phyloP scores from a whole-genome alignment of 2,329 filamentous ascomycete species.

The Aspergillus spinulosporus region DNA sequence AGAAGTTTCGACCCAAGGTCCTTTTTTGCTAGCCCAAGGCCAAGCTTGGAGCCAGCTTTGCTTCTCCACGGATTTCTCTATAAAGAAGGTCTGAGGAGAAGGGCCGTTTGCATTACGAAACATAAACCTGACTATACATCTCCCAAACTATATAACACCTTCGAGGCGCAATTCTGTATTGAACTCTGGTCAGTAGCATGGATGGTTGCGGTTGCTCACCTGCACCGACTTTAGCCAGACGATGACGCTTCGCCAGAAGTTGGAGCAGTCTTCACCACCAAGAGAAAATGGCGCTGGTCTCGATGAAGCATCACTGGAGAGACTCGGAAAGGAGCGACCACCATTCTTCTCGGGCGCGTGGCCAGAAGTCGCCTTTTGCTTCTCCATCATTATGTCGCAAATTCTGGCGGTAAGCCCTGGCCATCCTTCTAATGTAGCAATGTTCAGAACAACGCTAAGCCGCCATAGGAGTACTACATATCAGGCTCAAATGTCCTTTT shows the following conservation, averaged over 20 bases:
- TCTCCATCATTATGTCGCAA: slow-evolving; percentile 63
- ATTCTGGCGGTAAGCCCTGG: slow-evolving; percentile 54
- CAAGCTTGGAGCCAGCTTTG: background rate
- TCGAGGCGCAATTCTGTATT: background rate
- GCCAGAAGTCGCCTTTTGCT: slow-evolving; percentile 64
- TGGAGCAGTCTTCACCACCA: slow-evolving; percentile 12
- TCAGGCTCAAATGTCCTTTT: slow-evolving; percentile 72
- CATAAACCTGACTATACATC: background rate
- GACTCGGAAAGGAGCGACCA: slow-evolving; percentile 64
- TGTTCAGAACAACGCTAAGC: background rate
- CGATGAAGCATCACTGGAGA: slow-evolving; percentile 48
- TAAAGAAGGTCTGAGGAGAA: slow-evolving; percentile 6
- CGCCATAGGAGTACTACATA: slow-evolving; percentile 67
- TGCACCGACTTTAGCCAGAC: background rate
- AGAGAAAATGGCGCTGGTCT: slow-evolving; percentile 21
- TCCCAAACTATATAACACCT: background rate
- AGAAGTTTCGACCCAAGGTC: background rate
- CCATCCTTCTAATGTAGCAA: slow-evolving; percentile 6
- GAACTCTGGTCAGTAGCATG: background rate
- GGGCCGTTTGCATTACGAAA: background rate
- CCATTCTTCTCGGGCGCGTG: slow-evolving; percentile 53
- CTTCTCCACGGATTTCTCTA: slow-evolving; percentile 4
- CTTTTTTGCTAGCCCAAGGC: background rate
- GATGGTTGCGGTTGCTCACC: background rate
- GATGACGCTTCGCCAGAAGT: slow-evolving; percentile 7